Evolutionary conservation across 2,329 filamentous ascomycete species (phyloP).

Genomic region (Venturiaceae sp.): DNA sequence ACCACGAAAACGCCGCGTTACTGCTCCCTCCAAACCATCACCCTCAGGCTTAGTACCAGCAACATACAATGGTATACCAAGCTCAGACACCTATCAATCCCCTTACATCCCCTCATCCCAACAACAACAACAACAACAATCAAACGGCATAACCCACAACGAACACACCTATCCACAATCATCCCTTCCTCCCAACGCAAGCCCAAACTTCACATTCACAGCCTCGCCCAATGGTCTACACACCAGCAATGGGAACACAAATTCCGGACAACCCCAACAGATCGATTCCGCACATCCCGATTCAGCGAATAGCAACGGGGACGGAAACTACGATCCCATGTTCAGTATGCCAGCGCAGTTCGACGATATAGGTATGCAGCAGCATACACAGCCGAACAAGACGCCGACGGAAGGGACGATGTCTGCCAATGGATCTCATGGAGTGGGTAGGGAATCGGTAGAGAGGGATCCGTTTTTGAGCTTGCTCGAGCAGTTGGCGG

Average conservation of each 20-base stretch:
- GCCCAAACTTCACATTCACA: neutral
- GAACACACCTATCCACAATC: neutral
- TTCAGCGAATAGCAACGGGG: neutral
- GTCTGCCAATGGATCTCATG: neutral
- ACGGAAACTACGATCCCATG: slow-evolving; percentile 27
- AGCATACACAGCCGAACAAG: slow-evolving; percentile 14
- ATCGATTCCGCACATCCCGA: neutral
- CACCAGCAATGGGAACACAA: neutral
- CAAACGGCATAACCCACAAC: neutral
- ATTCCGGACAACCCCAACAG: neutral
- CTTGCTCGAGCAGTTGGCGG: slow-evolving; percentile 70
- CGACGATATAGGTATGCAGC: neutral
- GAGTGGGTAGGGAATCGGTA: neutral
- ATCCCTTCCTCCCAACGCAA: neutral
- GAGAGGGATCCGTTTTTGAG: slow-evolving; percentile 78
- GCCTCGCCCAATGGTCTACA: neutral
- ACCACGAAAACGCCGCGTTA: slow-evolving; percentile 3
- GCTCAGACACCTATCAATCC: slow-evolving; percentile 12
- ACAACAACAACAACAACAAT: neutral
- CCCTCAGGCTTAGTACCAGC: neutral
- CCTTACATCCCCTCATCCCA: neutral
- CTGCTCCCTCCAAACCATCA: neutral
- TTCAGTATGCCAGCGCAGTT: slow-evolving; percentile 26
- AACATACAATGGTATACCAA: neutral
- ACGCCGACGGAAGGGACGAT: slow-evolving; percentile 29